Percentiles rank a stretch among this genome's conserved stretches.
phyloP scores from a whole-genome alignment of 2,329 filamentous ascomycete genomes.

The Plectosphaerella sp. region DNA sequence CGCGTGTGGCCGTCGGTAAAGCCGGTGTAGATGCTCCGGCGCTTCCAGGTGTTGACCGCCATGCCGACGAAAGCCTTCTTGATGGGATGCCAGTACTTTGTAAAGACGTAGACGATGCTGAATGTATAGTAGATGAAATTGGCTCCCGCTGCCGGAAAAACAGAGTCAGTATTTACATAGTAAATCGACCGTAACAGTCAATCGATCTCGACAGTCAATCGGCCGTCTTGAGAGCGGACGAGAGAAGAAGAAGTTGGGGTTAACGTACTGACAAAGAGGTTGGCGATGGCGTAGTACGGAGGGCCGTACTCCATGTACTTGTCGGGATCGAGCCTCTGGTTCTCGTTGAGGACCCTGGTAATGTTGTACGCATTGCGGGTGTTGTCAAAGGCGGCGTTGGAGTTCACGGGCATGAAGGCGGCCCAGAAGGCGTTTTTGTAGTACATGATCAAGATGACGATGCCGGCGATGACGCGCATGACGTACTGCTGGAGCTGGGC shows the following conservation, averaged over 20 bases:
- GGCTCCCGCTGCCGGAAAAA: constrained; percentile 14
- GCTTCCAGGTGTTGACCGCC: not conserved
- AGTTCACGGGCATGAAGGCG: constrained; percentile 44
- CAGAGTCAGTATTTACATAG: no score
- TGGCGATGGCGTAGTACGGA: constrained; percentile 26
- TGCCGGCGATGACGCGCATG: constrained; percentile 26
- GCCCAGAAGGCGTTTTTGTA: constrained; percentile 38
- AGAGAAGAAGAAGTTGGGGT: no score
- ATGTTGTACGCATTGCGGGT: constrained; percentile 35
- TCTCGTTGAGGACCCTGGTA: constrained; percentile 24
- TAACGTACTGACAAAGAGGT: constrained; percentile 15
- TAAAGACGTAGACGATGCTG: constrained; percentile 27
- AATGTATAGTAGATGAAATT: constrained; percentile 27
- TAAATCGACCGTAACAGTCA: no score
- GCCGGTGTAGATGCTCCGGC: constrained; percentile 24
- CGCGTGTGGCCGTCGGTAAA: constrained; percentile 37
- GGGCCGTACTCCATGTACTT: constrained; percentile 30
- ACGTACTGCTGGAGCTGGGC: constrained; percentile 28
- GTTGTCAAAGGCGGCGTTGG: constrained; percentile 39
- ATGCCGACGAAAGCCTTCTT: constrained; percentile 24
- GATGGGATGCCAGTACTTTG: constrained; percentile 28
- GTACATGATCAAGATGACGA: constrained; percentile 36
- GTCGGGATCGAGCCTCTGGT: constrained; percentile 23
- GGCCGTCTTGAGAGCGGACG: no score
- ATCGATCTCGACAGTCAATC: no score